Conservation (phyloP, 208 protist species). For the Acanthamoeba sp. region DNA sequence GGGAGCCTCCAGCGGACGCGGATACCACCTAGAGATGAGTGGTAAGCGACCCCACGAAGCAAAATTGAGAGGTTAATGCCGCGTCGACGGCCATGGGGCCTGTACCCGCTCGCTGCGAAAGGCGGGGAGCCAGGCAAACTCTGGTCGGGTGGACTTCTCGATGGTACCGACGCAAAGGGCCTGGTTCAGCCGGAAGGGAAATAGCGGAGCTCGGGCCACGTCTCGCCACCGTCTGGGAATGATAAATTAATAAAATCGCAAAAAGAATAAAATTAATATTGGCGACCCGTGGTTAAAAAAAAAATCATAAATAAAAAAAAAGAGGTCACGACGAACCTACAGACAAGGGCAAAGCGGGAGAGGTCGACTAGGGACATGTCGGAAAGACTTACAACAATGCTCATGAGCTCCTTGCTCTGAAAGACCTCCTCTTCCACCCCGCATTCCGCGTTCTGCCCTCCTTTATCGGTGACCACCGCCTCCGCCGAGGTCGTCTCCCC, state of each 20-base stretch:
- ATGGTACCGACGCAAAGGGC: neutral
- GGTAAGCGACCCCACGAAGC: neutral
- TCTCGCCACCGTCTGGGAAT: neutral
- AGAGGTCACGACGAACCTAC: neutral
- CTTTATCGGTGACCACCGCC: neutral
- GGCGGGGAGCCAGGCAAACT: neutral
- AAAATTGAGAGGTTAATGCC: too few relatives aligned
- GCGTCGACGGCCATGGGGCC: too few relatives aligned
- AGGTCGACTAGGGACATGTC: neutral
- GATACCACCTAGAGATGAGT: neutral
- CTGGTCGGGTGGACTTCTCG: neutral
- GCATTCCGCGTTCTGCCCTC: neutral
- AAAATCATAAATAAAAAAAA: too few relatives aligned
- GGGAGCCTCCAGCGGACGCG: neutral
- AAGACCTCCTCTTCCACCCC: neutral
- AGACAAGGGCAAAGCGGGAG: neutral
- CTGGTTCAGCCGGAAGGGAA: neutral
- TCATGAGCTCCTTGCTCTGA: conserved; percentile 34
- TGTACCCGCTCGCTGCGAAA: neutral
- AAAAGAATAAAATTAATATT: neutral
- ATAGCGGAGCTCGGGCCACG: neutral
- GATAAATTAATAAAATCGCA: neutral
- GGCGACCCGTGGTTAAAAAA: too few relatives aligned
- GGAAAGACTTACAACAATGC: neutral
- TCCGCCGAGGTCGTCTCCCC: too few relatives aligned